These are phyloP conservation scores for Penicillium daleae DNA, from an alignment of 495 filamentous ascomycete species.

Conservation along the genomic window DNA sequence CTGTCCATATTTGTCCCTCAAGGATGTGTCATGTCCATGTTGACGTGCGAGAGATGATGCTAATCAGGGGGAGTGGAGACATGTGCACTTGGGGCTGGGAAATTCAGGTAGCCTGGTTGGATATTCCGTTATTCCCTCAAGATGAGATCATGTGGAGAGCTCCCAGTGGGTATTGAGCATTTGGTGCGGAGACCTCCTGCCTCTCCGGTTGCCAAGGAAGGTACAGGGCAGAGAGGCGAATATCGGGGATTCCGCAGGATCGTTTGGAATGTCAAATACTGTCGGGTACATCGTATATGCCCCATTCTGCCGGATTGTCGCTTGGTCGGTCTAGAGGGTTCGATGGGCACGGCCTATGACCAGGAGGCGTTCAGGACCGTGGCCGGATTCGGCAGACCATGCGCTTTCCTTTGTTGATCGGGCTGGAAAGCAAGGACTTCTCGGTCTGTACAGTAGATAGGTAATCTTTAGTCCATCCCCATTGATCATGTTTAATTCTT, in stretches of 20 bases:
- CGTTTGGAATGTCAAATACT: neutral
- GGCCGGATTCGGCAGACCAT: conserved; percentile 3
- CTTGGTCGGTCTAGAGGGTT: conserved; percentile 1
- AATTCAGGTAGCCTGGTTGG: neutral
- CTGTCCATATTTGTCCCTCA: neutral
- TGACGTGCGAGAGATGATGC: neutral
- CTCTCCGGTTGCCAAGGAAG: neutral
- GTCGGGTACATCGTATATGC: neutral
- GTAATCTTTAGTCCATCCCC: too few relatives aligned
- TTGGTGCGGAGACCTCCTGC: neutral
- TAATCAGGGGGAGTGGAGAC: neutral
- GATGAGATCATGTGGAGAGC: conserved; percentile 9
- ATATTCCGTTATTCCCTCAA: neutral
- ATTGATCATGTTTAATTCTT: too few relatives aligned
- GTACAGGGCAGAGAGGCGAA: neutral
- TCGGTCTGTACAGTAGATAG: too few relatives aligned
- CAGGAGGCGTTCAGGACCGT: conserved; percentile 5
- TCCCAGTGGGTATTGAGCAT: conserved; percentile 1
- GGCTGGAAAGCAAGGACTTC: neutral
- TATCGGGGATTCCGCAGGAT: neutral
- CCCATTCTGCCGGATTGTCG: neutral
- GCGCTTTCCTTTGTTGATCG: neutral
- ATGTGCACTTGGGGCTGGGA: neutral
- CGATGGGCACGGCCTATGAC: conserved; percentile 4
- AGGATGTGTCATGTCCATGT: neutral